Conservation (phyloP, 2,329 filamentous ascomycete genomes). For the Conoideocrella luteorostrata region DNA sequence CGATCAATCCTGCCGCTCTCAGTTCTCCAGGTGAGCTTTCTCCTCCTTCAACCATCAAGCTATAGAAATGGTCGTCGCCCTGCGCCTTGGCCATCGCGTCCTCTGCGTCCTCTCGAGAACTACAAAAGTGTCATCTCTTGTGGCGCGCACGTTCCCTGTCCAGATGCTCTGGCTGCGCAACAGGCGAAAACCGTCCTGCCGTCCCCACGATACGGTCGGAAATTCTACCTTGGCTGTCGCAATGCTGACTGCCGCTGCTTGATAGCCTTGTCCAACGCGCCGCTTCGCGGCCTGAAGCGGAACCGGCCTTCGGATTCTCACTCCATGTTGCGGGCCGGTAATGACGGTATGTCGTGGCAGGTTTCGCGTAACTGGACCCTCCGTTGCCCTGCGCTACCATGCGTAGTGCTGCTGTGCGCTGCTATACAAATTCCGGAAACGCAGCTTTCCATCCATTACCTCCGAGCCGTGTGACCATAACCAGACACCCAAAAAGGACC, state of each 20-base stretch:
- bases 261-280: constrained; percentile 44
- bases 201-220: no score
- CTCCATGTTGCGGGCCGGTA: constrained; percentile 47
- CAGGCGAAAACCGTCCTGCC: no score
- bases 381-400: constrained; percentile 6
- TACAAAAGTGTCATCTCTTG: background rate
- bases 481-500: background rate
- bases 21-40: constrained; percentile 63
- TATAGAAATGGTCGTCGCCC: no score
- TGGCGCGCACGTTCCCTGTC: no score
- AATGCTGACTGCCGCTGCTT: constrained; percentile 19
- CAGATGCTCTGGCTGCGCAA: no score
- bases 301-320: constrained; percentile 68
- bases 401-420: constrained; percentile 11
- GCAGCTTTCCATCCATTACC: constrained; percentile 1
- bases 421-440: constrained; percentile 2
- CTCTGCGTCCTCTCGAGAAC: background rate
- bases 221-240: no score
- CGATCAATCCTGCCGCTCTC: constrained; percentile 85
- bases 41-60: background rate
- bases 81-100: background rate
- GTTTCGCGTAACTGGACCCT: constrained; percentile 18
- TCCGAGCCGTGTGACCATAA: constrained; percentile 4
- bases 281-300: constrained; percentile 67
- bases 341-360: constrained; percentile 62